Percentiles rank a stretch among this genome's conserved stretches.
Evolutionary conservation across 1,284 basidiomycete genomes (phyloP).

Genomic region (Clitocybe nebularis): DNA sequence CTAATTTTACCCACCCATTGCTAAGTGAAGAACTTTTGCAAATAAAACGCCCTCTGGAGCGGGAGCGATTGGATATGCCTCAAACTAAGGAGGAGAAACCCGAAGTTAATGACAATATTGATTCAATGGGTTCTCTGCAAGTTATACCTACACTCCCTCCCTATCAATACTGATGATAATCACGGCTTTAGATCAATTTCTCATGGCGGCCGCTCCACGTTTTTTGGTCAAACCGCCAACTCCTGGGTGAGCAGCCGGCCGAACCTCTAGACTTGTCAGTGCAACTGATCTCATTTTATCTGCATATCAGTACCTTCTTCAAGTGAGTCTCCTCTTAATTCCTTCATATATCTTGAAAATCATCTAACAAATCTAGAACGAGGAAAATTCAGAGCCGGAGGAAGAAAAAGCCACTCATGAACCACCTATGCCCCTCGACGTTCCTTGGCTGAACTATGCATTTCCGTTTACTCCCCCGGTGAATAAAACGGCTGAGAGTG

Average conservation of each 20-base stretch:
- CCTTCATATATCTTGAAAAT: conserved; percentile 9
- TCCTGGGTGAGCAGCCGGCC: conserved; percentile 50
- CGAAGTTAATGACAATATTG: conserved; percentile 49
- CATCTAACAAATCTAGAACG: conserved; percentile 39
- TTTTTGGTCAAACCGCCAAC: conserved; percentile 62
- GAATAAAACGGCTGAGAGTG: conserved; percentile 35
- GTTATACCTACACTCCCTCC: conserved; percentile 22
- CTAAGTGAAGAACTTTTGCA: conserved; percentile 55
- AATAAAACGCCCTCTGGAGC: conserved; percentile 61
- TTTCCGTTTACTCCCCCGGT: conserved; percentile 53
- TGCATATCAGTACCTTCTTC: conserved; percentile 38
- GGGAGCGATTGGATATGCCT: conserved; percentile 41
- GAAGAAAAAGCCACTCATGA: conserved; percentile 35
- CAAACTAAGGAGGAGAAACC: conserved; percentile 39
- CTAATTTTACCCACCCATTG: conserved; percentile 49
- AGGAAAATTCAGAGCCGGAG: conserved; percentile 52
- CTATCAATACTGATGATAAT: conserved; percentile 8
- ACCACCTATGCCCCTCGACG: conserved; percentile 42
- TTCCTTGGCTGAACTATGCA: conserved; percentile 55
- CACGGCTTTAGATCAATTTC: conserved; percentile 47
- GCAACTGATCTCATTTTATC: conserved; percentile 2
- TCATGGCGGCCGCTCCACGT: conserved; percentile 55
- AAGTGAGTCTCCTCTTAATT: conserved; percentile 26
- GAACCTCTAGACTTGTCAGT: conserved; percentile 4
- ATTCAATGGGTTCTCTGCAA: conserved; percentile 63